These are phyloP conservation scores for Colletotrichum tropicicola DNA, from an alignment of 2,329 filamentous ascomycete genomes.

Conservation along the genomic window DNA sequence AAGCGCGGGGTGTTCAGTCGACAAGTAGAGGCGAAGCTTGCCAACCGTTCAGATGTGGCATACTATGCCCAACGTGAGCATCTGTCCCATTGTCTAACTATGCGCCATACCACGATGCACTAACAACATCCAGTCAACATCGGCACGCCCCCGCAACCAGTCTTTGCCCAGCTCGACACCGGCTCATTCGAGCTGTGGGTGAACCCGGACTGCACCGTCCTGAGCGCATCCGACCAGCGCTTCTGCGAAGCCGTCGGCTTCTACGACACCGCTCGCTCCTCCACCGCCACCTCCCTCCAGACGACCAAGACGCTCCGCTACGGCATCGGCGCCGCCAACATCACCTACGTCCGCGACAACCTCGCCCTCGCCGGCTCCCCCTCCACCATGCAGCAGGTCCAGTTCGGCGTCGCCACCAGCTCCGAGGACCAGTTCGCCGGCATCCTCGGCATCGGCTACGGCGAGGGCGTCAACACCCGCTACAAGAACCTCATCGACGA, in stretches of 20 bases:
- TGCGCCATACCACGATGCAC: too few species aligned
- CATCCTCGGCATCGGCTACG: conserved; percentile 81
- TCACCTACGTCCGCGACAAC: conserved; percentile 58
- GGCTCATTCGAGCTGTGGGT: conserved; percentile 70
- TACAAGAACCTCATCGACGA: conserved; percentile 64
- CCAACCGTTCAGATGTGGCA: conserved; percentile 61
- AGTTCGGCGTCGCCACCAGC: conserved; percentile 71
- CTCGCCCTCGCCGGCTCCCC: conserved; percentile 51
- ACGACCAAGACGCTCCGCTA: conserved; percentile 54
- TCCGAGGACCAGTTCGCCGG: conserved; percentile 59
- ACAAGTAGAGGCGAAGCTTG: conserved; percentile 53
- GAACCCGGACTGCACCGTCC: conserved; percentile 65
- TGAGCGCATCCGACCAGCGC: conserved; percentile 49
- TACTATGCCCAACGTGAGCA: conserved; percentile 59
- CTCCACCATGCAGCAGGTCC: conserved; percentile 57
- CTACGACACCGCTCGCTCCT: conserved; percentile 54
- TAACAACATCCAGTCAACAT: conserved; percentile 53
- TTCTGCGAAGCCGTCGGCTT: conserved; percentile 57
- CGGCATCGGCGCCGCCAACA: conserved; percentile 60
- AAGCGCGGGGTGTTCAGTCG: conserved; percentile 47
- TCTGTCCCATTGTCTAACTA: too few species aligned
- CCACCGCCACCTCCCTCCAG: conserved; percentile 43
- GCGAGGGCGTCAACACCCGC: conserved; percentile 52
- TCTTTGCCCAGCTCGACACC: conserved; percentile 66
- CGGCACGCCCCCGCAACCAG: conserved; percentile 61